Base-by-base conservation (phyloP, 2,329 filamentous ascomycete genomes). In the Calonectria leucothoes region DNA sequence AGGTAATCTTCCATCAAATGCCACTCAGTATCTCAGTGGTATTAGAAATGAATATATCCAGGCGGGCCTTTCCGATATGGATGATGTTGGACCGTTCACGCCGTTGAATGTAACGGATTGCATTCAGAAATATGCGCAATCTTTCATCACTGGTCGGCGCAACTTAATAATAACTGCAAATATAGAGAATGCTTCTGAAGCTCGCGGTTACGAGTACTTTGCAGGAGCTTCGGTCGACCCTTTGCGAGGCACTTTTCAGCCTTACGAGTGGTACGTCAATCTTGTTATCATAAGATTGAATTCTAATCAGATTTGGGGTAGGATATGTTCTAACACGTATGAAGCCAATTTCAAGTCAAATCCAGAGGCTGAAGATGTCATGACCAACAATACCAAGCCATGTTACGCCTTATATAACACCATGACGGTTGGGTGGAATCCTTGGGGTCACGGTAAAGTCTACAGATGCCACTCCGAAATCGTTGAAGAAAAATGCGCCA, bases 391-490 rank as follows among this genome's bases (percentile, higher is more conserved):
- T n/a, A 1, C 15, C 27, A 6, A n/a, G n/a, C n/a, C 25, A 15
- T n/a, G 27, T 7, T 65, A 23, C 17, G 14, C 42, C 6, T 12
- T 0, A 4, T 27, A 23, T 27, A n/a, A n/a, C n/a, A 51, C 25
- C n/a, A 51, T 23, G 5, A 23, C 5, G 48, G 4, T 27, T 1
- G 8, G n/a, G 11, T 15, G 25, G 20, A 29, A n/a, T 55, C 33
- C 71, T 61, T 59, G 23, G 67, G 27, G 59, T 57, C 11, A 17
- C 39, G 57, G 61, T 52, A 51, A 37, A 27, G 48, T 1, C 8
- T 45, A n/a, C n/a, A n/a, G n/a, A n/a, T 37, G 70, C 67, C 20
- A 69, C 68, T 31, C 45, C 61, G 27, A 64, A 68, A 35, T 71
- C 68, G 74, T 66, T 11, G 11, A n/a, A 17, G 11, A 8, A 17